phyloP scores from a whole-genome alignment of 257 asterid species.

The Petunia secreta region DNA sequence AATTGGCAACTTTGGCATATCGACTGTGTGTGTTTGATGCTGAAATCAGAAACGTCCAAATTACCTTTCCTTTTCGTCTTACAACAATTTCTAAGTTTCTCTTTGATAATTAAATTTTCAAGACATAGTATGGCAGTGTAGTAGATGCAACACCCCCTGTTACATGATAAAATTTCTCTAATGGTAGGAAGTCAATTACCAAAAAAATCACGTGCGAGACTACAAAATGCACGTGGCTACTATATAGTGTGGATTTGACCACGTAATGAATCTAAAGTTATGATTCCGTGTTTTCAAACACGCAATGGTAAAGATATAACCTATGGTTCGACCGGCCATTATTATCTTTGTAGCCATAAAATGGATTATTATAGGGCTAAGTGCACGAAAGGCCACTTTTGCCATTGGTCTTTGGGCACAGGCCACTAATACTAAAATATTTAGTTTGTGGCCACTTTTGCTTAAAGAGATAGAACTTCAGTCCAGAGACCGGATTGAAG shows the following conservation, averaged over 20 bases:
- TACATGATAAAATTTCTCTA: not conserved
- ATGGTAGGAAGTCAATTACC: not conserved
- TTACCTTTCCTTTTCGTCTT: not conserved
- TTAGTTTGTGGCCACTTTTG: too few species aligned
- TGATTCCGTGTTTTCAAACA: not conserved
- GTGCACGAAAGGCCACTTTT: too few species aligned
- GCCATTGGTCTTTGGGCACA: too few species aligned
- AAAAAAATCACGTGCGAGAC: not conserved
- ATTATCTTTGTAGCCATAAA: not conserved
- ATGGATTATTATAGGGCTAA: not conserved
- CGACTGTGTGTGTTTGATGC: not conserved
- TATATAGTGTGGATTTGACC: not conserved
- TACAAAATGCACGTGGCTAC: slow-evolving; percentile 5
- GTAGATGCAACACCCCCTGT: not conserved
- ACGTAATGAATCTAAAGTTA: not conserved
- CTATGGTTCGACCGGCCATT: not conserved
- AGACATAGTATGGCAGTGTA: not conserved
- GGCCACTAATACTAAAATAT: too few species aligned
- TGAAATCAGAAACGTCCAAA: not conserved
- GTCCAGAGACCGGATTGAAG: too few species aligned
- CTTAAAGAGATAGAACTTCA: too few species aligned
- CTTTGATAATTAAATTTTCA: not conserved
- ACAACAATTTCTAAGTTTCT: not conserved
- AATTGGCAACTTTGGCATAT: not conserved
- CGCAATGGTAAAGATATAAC: not conserved